These are phyloP conservation scores for Phanerochaete carnosa DNA, from an alignment of 768 basidiomycete species.

Conservation along the genomic window DNA sequence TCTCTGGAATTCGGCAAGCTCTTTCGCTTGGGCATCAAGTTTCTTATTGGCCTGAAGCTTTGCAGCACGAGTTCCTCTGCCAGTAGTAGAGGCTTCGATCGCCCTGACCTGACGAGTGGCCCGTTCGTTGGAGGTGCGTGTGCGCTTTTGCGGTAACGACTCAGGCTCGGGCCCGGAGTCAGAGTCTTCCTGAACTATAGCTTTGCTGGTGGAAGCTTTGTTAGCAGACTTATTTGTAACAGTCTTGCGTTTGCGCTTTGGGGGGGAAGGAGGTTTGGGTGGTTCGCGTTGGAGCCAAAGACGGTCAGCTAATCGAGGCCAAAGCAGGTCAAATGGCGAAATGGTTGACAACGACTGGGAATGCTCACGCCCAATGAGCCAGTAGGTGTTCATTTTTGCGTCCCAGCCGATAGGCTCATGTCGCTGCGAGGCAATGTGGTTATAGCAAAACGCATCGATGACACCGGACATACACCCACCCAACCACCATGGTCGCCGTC, in stretches of 20 bases:
- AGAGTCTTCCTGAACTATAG: conserved; percentile 17
- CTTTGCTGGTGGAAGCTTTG: conserved; percentile 18
- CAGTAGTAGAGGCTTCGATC: conserved; percentile 23
- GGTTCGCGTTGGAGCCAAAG: conserved; percentile 82
- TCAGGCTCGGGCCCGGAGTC: conserved; percentile 19
- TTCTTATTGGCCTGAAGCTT: conserved; percentile 70
- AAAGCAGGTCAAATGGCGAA: conserved; percentile 4
- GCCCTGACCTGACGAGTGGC: conserved; percentile 4
- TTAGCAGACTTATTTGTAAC: conserved; percentile 21
- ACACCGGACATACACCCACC: conserved; percentile 42
- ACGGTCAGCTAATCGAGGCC: conserved; percentile 56
- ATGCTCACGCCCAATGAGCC: conserved; percentile 74
- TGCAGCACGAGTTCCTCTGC: conserved; percentile 57
- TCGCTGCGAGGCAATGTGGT: conserved; percentile 43
- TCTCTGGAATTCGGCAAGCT: conserved; percentile 59
- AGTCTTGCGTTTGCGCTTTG: conserved; percentile 38
- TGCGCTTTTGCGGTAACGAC: conserved; percentile 13
- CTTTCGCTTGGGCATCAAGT: conserved; percentile 65
- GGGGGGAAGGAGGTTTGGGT: conserved; percentile 41
- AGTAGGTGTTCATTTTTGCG: conserved; percentile 73
- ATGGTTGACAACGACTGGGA: not conserved
- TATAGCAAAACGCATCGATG: not conserved
- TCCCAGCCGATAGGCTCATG: conserved; percentile 87
- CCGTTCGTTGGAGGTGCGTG: conserved; percentile 6
- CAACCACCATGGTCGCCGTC: conserved; percentile 78